A percentile compares a stretch with the other conserved stretches of the same genome.
phyloP scores from a whole-genome alignment of 192 early-diverging fungal species.

The Funneliformis geosporum region DNA sequence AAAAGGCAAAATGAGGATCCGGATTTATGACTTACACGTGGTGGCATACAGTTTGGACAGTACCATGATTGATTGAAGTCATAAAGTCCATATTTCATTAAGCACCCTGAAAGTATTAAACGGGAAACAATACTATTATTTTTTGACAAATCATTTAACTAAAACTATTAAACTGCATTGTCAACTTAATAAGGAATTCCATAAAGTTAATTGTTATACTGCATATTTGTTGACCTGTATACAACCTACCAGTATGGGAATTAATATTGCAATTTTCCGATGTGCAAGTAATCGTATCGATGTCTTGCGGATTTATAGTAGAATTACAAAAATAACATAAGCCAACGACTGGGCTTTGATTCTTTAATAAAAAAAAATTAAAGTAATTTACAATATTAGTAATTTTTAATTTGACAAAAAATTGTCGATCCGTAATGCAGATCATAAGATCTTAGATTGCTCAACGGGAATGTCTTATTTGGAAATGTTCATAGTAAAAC shows the following conservation, averaged over 20 bases:
- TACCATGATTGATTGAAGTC: neutral
- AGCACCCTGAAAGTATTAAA: neutral
- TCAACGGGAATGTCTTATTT: neutral
- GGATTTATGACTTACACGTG: neutral
- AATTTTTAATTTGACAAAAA: neutral
- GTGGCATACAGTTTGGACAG: neutral
- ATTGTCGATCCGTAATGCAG: conserved; percentile 7
- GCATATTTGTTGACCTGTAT: neutral
- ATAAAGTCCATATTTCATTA: conserved; percentile 11
- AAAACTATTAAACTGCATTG: neutral
- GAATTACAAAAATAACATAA: neutral
- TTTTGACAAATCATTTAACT: neutral
- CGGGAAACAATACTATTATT: neutral
- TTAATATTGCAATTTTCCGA: neutral
- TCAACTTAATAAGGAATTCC: neutral
- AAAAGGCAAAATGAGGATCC: too few relatives aligned
- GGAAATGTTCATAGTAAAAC: neutral
- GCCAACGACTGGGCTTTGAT: neutral
- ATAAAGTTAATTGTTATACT: neutral
- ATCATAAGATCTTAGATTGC: neutral
- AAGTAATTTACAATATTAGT: neutral
- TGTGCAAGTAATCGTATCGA: neutral
- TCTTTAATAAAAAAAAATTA: conserved; percentile 5
- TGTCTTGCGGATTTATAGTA: neutral
- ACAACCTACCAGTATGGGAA: conserved; percentile 8